Evolutionary conservation across 768 basidiomycete species (phyloP).

Genomic region (Mycena kentingensis): DNA sequence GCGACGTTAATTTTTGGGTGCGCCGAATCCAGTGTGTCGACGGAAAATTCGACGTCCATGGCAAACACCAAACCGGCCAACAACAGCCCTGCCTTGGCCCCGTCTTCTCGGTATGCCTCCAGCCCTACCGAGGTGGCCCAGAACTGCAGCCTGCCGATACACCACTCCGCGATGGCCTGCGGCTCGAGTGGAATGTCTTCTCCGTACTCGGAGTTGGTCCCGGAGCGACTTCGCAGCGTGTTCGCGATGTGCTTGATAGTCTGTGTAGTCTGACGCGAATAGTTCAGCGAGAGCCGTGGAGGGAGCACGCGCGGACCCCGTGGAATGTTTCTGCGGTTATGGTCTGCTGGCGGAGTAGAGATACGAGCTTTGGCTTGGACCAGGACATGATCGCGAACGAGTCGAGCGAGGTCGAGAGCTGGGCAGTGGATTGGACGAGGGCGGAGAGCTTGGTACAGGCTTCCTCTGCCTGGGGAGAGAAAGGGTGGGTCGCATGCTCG

Average conservation of each 20-base stretch:
- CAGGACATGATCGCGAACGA: conserved; percentile 51
- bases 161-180: conserved; percentile 52
- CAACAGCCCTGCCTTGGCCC: conserved; percentile 52
- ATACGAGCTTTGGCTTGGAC: conserved; percentile 67
- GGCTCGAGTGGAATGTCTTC: conserved; percentile 63
- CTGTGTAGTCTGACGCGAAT: conserved; percentile 49
- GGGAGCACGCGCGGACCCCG: conserved; percentile 42
- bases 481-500: conserved; percentile 44
- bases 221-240: conserved; percentile 47
- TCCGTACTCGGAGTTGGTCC: conserved; percentile 55
- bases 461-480: conserved; percentile 43
- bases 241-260: conserved; percentile 52
- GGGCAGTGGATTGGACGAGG: conserved; percentile 51
- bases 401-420: conserved; percentile 56
- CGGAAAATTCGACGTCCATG: conserved; percentile 68
- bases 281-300: conserved; percentile 21
- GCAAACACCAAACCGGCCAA: conserved; percentile 82
- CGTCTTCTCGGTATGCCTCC: conserved; percentile 72
- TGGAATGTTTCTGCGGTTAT: conserved; percentile 53
- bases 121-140: conserved; percentile 70
- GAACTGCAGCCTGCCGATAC: conserved; percentile 55
- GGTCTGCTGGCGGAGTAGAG: conserved; percentile 66
- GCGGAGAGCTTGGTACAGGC: conserved; percentile 49
- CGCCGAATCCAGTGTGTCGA: conserved; percentile 41
- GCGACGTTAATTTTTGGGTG: conserved; percentile 47